Percentiles rank a stretch among this genome's conserved stretches.
phyloP scores from a whole-genome alignment of 495 filamentous ascomycete species.

The Penicillium desertorum region DNA sequence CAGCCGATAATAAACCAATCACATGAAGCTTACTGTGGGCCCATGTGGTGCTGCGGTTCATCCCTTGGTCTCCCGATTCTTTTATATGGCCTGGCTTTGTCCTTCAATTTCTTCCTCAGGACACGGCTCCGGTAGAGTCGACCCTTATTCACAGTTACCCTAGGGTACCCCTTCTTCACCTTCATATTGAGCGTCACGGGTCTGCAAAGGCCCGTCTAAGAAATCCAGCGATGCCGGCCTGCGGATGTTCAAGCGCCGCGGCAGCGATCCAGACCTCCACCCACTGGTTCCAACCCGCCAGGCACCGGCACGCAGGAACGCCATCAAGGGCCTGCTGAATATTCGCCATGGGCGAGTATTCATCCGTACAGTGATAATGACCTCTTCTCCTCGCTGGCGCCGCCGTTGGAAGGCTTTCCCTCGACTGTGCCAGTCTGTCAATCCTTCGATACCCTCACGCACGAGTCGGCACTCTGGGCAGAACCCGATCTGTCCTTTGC shows the following conservation, averaged over 20 bases:
- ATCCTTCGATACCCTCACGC: slow-evolving; percentile 24
- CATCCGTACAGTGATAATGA: slow-evolving; percentile 12
- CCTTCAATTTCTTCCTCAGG: slow-evolving; percentile 27
- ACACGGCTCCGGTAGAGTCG: slow-evolving; percentile 23
- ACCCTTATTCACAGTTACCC: neutral
- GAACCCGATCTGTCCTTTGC: slow-evolving; percentile 26
- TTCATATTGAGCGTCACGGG: slow-evolving; percentile 22
- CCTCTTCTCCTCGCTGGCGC: slow-evolving; percentile 18
- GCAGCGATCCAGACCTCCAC: slow-evolving; percentile 18
- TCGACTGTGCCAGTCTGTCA: slow-evolving; percentile 19
- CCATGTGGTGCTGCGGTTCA: slow-evolving; percentile 9
- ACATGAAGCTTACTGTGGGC: neutral
- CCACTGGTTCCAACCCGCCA: slow-evolving; percentile 24
- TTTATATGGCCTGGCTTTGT: slow-evolving; percentile 14
- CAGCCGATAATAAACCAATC: slow-evolving; percentile 18
- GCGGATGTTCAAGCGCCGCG: slow-evolving; percentile 24
- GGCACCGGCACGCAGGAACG: slow-evolving; percentile 18
- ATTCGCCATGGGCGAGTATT: slow-evolving; percentile 17
- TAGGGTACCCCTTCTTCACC: neutral
- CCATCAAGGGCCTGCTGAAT: slow-evolving; percentile 22
- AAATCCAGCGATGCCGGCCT: slow-evolving; percentile 30
- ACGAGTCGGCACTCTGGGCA: slow-evolving; percentile 30
- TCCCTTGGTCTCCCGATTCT: slow-evolving; percentile 2
- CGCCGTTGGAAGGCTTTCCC: slow-evolving; percentile 20
- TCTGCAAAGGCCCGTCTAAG: slow-evolving; percentile 33